Base-by-base conservation (phyloP, 2,329 filamentous ascomycete species). In the Zopfia rhizophila region DNA sequence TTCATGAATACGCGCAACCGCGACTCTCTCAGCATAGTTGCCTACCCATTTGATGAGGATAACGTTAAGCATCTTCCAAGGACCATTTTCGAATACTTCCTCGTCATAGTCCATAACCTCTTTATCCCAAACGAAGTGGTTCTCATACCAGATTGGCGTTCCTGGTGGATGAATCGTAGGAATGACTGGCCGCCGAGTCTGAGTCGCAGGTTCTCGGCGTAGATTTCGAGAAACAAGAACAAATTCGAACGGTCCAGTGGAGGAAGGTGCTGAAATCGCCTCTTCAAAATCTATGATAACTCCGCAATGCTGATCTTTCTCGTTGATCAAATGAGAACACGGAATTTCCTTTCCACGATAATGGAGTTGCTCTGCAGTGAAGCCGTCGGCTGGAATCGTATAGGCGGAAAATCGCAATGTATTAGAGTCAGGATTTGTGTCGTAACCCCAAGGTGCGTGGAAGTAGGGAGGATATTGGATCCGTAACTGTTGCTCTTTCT, bases 1-100 rank as follows among this genome's bases (percentile, higher is more conserved):
- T 44, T 69, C 64, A 14, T 70, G 67, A 18, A 70, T 66, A 41
- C 65, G 48, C 12, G 53, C 67, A 28, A 70, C 49, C 7, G 65
- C 66, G 2, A 69, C 60, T 7, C 67, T 42, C 38, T 67, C 61
- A 3, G 62, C 60, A 23, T 48, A 30, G 12, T 52, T 56, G 7
- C 57, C 60, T 16, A 59, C 55, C 63, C 63, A 67, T 30, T 61
- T 56, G 7, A 70, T 59, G 25, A 70, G 38, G 57, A 70, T 60
- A 5, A 69, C 63, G 43, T 69, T 70, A 5, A 66, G 43, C 65
- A 68, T 58, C 25, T 58, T 63, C 66, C 66, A 70, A 14, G 60
- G 56, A 3, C 59, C 61, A 8, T 38, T n/a, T 7, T 38, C 38
- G 28, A 60, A 68, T 0, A 52, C 31, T 6, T 46, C 42, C 3